Percentiles rank a stretch among this genome's conserved stretches.
phyloP scores from a whole-genome alignment of 2,329 filamentous ascomycete species.

The Pleoardoris graminearum region DNA sequence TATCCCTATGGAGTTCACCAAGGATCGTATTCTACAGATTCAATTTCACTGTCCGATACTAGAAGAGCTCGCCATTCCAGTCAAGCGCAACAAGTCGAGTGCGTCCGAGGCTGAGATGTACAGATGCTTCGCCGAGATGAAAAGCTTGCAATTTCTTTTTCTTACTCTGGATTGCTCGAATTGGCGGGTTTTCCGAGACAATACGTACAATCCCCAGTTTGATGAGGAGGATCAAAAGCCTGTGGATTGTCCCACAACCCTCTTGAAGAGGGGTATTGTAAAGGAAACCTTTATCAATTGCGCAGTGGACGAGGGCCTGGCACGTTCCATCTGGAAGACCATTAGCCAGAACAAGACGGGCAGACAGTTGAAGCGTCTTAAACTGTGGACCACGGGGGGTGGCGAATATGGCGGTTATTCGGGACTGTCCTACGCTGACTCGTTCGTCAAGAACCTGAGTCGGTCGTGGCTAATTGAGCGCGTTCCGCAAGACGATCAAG shows the following conservation, averaged over 20 bases:
- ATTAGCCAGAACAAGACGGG: conserved; percentile 21
- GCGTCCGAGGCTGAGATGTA: conserved; percentile 20
- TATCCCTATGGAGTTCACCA: conserved; percentile 21
- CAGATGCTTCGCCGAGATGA: conserved; percentile 21
- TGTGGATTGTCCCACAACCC: not conserved
- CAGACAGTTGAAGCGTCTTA: conserved; percentile 21
- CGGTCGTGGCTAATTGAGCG: conserved; percentile 29
- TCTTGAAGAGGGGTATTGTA: conserved; percentile 15
- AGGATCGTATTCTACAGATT: conserved; percentile 18
- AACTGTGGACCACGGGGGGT: conserved; percentile 22
- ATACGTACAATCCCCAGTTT: conserved; percentile 15
- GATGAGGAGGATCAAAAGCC: conserved; percentile 15
- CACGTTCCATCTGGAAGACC: conserved; percentile 22
- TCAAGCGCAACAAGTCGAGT: conserved; percentile 23
- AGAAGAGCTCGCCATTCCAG: conserved; percentile 20
- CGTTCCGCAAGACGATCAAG: too few relatives aligned
- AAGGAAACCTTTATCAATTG: conserved; percentile 22
- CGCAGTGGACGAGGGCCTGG: conserved; percentile 27
- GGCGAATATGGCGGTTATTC: conserved; percentile 5
- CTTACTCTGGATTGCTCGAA: conserved; percentile 22
- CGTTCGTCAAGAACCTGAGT: conserved; percentile 15
- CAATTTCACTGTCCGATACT: conserved; percentile 16
- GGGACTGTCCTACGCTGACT: not conserved
- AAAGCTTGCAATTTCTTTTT: conserved; percentile 17
- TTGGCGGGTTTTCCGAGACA: conserved; percentile 15